phyloP scores from a whole-genome alignment of 352 stramenopile species.

The Pythium diclinum region DNA sequence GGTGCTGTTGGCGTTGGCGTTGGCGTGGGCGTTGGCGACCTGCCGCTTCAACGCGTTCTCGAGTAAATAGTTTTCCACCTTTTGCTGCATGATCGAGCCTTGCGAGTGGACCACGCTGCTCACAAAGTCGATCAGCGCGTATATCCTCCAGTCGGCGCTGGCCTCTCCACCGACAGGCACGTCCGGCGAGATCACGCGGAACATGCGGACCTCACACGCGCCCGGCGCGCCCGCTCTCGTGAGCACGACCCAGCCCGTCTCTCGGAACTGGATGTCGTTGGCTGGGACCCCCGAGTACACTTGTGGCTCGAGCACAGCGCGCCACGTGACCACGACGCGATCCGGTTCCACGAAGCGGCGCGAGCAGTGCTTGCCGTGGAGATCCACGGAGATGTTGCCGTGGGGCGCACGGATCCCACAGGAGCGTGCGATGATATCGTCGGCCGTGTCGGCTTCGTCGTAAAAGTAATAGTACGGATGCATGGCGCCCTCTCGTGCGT shows the following conservation, averaged over 20 bases:
- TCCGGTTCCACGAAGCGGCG: slow-evolving; percentile 9
- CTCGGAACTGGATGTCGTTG: slow-evolving; percentile 4
- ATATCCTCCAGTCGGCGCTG: slow-evolving; percentile 23
- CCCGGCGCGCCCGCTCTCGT: not conserved
- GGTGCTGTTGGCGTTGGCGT: not conserved
- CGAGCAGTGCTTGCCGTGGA: slow-evolving; percentile 5
- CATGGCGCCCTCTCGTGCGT: slow-evolving; percentile 13
- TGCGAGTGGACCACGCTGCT: slow-evolving; percentile 16
- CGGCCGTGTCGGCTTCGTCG: slow-evolving; percentile 12
- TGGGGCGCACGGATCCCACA: not conserved
- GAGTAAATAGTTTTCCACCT: slow-evolving; percentile 25
- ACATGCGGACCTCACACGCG: slow-evolving; percentile 13
- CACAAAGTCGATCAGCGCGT: slow-evolving; percentile 17
- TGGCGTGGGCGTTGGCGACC: not conserved
- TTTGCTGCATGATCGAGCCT: slow-evolving; percentile 21
- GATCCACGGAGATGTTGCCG: not conserved
- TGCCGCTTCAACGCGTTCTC: slow-evolving; percentile 25
- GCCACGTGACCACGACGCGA: slow-evolving; percentile 9
- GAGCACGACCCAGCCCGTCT: slow-evolving; percentile 7
- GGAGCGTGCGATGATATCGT: slow-evolving; percentile 1
- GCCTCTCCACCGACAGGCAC: not conserved
- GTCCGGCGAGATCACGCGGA: slow-evolving; percentile 7
- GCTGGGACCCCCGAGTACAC: slow-evolving; percentile 3
- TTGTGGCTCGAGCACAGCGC: not conserved
- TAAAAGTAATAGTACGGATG: slow-evolving; percentile 27